Conservation (phyloP, 202 grass and related monocot species). For the Brachypodium distachyon region DNA sequence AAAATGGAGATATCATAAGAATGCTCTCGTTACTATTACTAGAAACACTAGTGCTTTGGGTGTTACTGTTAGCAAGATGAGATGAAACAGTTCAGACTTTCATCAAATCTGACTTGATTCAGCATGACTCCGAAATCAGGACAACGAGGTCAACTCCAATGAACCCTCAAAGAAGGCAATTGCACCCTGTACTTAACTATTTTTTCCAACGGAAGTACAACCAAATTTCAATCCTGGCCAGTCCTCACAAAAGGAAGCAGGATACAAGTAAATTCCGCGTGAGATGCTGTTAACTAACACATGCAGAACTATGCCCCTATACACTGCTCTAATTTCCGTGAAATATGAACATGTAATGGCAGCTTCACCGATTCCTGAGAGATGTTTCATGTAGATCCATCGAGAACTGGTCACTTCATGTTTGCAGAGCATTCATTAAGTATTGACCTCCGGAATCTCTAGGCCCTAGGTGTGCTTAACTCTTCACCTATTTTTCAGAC, state of each 20-base stretch:
- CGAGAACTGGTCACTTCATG: not conserved
- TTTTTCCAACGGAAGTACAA: not conserved
- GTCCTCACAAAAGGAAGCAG: not conserved
- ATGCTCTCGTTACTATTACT: no score
- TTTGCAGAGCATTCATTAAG: not conserved
- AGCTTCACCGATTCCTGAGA: not conserved
- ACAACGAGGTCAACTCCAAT: not conserved
- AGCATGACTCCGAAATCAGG: no score
- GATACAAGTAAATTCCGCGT: not conserved
- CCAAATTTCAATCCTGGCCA: not conserved
- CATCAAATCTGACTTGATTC: no score
- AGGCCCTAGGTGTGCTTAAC: not conserved
- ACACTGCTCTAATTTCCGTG: not conserved
- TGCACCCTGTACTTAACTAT: not conserved
- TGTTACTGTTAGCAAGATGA: no score
- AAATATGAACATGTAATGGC: not conserved
- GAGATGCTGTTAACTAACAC: not conserved
- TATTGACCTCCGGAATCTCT: constrained; percentile 4
- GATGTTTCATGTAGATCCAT: not conserved
- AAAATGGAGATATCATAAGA: no score
- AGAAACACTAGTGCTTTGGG: no score
- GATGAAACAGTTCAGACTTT: no score
- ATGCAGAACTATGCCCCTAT: not conserved
- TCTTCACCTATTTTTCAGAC: constrained; percentile 8
- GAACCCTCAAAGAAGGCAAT: not conserved